Conservation (phyloP, 495 filamentous ascomycete species). For the Bacidia gigantensis region DNA sequence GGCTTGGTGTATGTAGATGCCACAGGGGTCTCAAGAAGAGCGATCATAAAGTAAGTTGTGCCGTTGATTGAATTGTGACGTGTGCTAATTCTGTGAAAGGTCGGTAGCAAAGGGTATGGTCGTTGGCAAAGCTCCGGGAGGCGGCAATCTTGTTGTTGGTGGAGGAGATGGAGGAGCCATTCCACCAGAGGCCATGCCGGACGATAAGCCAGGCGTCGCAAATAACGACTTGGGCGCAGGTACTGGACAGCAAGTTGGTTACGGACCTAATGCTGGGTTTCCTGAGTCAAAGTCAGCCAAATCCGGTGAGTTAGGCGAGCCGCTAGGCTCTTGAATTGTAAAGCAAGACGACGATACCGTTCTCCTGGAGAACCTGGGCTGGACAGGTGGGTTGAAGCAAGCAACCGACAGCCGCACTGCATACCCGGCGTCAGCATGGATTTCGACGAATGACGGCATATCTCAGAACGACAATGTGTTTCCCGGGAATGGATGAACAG, state of each 20-base stretch:
- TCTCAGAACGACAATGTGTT: too few species aligned
- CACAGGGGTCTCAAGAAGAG: conserved; percentile 73
- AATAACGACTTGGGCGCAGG: conserved; percentile 19
- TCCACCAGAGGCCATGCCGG: conserved; percentile 24
- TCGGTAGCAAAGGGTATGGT: conserved; percentile 72
- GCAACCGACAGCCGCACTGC: conserved; percentile 1
- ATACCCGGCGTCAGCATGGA: too few species aligned
- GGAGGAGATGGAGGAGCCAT: conserved; percentile 56
- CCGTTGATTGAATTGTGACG: neutral
- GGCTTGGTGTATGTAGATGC: conserved; percentile 97
- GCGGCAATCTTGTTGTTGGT: conserved; percentile 76
- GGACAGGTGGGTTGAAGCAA: too few species aligned
- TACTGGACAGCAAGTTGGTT: conserved; percentile 19
- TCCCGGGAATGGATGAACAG: too few species aligned
- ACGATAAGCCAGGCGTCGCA: conserved; percentile 10
- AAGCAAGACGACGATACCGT: too few species aligned
- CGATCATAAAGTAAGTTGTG: conserved; percentile 59
- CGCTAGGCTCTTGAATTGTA: conserved; percentile 18
- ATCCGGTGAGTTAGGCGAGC: conserved; percentile 23
- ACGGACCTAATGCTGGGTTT: conserved; percentile 25
- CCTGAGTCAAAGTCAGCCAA: too few species aligned
- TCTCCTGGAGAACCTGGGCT: too few species aligned
- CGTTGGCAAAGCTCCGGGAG: conserved; percentile 70
- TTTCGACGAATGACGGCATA: too few species aligned
- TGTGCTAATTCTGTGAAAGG: conserved; percentile 7